A percentile compares a stretch with the other conserved stretches of the same genome.
Conservation (phyloP, 345 rosid species). For the Odontarrhena argentea region DNA sequence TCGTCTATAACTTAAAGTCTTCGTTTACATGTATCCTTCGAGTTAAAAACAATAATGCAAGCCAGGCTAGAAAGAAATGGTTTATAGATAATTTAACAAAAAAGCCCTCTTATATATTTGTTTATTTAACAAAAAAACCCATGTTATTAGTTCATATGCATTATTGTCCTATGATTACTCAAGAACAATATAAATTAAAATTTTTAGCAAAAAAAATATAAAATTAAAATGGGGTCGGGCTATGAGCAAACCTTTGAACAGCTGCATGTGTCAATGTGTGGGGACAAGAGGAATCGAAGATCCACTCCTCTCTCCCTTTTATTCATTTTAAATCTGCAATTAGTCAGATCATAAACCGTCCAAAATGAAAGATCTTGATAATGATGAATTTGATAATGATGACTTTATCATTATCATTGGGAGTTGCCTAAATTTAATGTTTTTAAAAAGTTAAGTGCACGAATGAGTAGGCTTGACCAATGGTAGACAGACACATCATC, state of each 20-base stretch:
- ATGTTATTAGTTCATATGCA: neutral
- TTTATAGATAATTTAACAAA: neutral
- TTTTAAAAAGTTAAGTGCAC: constrained; percentile 15
- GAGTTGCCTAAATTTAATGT: neutral
- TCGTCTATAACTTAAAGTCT: neutral
- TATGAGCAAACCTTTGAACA: constrained; percentile 21
- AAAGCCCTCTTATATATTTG: no score
- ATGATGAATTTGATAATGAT: constrained; percentile 4
- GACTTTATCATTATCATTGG: constrained; percentile 13
- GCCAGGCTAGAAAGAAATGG: constrained; percentile 1
- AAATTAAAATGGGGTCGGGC: constrained; percentile 38
- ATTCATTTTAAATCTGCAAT: constrained; percentile 4
- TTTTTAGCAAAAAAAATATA: no score
- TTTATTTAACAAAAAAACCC: neutral
- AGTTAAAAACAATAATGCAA: neutral
- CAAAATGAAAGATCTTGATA: constrained; percentile 29
- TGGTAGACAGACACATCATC: constrained; percentile 13
- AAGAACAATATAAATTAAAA: constrained; percentile 15
- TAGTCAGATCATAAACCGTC: constrained; percentile 15
- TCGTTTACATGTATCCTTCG: constrained; percentile 5
- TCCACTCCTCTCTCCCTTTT: constrained; percentile 14
- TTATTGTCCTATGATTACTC: constrained; percentile 26
- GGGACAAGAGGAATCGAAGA: constrained; percentile 39
- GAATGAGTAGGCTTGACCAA: constrained; percentile 22
- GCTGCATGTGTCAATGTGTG: constrained; percentile 26